A percentile compares a stretch with the other conserved stretches of the same genome.
phyloP scores from a whole-genome alignment of 2,329 filamentous ascomycete species.

The Eurotiales sp. region DNA sequence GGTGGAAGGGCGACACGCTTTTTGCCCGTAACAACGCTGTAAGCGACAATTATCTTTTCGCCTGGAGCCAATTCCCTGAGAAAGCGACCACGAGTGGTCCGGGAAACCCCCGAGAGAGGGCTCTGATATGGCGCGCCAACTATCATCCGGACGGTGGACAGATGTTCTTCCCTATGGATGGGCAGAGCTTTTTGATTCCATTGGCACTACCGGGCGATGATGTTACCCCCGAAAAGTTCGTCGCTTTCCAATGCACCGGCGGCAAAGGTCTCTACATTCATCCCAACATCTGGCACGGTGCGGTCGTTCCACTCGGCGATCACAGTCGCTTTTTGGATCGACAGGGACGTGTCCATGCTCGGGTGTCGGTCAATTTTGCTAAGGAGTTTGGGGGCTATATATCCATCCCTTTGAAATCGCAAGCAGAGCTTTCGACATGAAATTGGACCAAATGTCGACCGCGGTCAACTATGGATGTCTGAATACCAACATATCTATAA shows the following conservation, averaged over 20 bases:
- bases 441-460: too few relatives aligned
- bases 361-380: not conserved
- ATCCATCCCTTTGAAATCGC: not conserved
- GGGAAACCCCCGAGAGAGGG: not conserved
- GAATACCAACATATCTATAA: too few relatives aligned
- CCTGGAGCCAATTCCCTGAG: conserved; percentile 6
- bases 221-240: conserved; percentile 2
- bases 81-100: not conserved
- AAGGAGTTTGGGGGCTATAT: conserved; percentile 7
- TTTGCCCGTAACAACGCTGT: conserved; percentile 5
- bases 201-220: not conserved
- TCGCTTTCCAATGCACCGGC: not conserved
- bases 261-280: conserved; percentile 4
- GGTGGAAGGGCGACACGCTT: conserved; percentile 4
- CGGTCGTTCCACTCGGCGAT: not conserved
- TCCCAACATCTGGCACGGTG: conserved; percentile 4
- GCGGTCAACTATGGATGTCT: too few relatives aligned
- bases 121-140: conserved; percentile 2
- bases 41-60: not conserved
- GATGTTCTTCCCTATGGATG: conserved; percentile 1
- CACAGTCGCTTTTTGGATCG: not conserved
- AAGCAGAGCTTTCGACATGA: too few relatives aligned
- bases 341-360: not conserved
- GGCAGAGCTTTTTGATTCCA: conserved; percentile 2
- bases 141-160: conserved; percentile 7